Evolutionary conservation across 345 rosid genomes (phyloP).

Genomic region (Syzygium jambos): DNA sequence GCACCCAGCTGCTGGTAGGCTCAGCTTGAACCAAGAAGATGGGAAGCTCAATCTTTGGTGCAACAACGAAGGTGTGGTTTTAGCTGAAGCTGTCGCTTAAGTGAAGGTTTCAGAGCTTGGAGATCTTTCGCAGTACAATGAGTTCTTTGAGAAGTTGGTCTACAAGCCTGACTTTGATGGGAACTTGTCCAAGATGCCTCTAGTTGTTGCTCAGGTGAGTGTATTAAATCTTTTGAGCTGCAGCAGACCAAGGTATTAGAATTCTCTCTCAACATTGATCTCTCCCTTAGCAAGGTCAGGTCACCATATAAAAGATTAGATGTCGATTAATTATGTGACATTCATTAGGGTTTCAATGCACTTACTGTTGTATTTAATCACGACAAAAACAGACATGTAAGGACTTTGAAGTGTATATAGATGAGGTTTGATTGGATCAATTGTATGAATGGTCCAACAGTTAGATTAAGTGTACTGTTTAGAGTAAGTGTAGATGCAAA

Average conservation of each 20-base stretch:
- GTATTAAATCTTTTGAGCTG: not conserved
- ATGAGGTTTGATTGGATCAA: not conserved
- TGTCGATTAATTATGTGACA: not conserved
- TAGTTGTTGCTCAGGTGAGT: conserved; percentile 56
- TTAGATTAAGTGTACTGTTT: not conserved
- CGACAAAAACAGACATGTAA: not conserved
- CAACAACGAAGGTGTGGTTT: conserved; percentile 41
- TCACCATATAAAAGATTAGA: not conserved
- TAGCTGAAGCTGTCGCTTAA: conserved; percentile 34
- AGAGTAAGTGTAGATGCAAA: not conserved
- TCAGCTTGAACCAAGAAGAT: conserved; percentile 27
- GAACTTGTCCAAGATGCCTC: conserved; percentile 44
- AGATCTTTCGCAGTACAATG: conserved; percentile 42
- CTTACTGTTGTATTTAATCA: not conserved
- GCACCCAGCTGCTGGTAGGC: conserved; percentile 61
- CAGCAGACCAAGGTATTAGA: not conserved
- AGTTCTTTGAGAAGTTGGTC: conserved; percentile 41
- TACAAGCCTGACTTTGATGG: conserved; percentile 32
- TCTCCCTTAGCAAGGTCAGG: not conserved
- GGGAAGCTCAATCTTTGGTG: conserved; percentile 48
- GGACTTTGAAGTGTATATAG: not conserved
- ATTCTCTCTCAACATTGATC: not conserved
- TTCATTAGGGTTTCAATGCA: not conserved
- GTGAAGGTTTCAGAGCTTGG: conserved; percentile 44
- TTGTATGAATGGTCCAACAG: not conserved